Base-by-base conservation (phyloP, 805 yeast genomes). In the Vanderwaltozyma verrucispora region DNA sequence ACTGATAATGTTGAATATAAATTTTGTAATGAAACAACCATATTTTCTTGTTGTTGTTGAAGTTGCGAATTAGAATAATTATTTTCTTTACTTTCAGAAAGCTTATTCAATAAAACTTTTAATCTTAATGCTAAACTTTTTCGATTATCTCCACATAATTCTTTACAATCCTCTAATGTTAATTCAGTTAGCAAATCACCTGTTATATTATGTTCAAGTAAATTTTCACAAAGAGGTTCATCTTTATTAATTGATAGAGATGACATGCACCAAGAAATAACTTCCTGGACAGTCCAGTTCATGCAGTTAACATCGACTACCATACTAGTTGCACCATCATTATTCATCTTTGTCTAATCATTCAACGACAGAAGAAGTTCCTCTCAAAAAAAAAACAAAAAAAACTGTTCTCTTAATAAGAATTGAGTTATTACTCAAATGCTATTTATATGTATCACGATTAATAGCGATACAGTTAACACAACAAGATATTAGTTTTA, bases 111-210 rank as follows among this genome's bases (percentile, higher is more conserved):
- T 21, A 74, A 70, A 35, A 70, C 66, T 53, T 84, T 75, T 30
- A 87, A 61, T 28, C 58, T 54, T 3, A 88, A 64, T 20, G 95
- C 67, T 15, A 72, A 69, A 23, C 71, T 69, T 24, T 81, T 53
- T 25, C 66, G 62, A 5, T 43, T 39, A 5, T 43, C 38, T 1
- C 82, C 68, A 2, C 88, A 94, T 51, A 89, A 62, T 37, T 87
- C 95, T 42, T 68, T 65, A 31, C 88, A 71, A 52, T 86, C 92
- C 8, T 71, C 74, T 11, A 82, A 73, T 24, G 75, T 74, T 35
- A 88, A 63, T 43, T 74, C 77, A 2, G 84, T 76, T 36, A 89
- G 62, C 4, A 82, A 68, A 23, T 80, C 73, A 2, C 95, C 95
- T 33, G 41, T 49, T 20, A 56, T 56, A 25, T 39, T 49, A 42